Percentiles rank a stretch among this genome's conserved stretches.
phyloP scores from a whole-genome alignment of 345 rosid species.

The Pseudoturritis turrita region DNA sequence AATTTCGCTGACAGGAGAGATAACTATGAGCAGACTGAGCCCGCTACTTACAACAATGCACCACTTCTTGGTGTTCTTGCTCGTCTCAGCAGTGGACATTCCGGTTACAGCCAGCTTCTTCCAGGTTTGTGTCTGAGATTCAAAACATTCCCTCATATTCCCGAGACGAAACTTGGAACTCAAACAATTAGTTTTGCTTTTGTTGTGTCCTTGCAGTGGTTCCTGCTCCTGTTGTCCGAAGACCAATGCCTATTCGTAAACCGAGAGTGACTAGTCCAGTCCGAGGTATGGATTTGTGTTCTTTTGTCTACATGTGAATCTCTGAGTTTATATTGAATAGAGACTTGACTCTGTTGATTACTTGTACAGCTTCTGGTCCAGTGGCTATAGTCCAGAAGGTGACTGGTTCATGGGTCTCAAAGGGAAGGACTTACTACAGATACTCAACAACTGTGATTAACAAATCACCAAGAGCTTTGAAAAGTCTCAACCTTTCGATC shows the following conservation, averaged over 20 bases:
- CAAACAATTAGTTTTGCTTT: not conserved
- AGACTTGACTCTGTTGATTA: conserved; percentile 15
- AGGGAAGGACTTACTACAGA: conserved; percentile 75
- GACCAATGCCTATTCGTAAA: conserved; percentile 41
- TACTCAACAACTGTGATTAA: conserved; percentile 73
- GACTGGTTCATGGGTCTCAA: conserved; percentile 69
- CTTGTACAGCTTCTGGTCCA: conserved; percentile 57
- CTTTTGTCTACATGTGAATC: not conserved
- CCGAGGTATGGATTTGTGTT: conserved; percentile 47
- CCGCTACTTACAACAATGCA: conserved; percentile 98
- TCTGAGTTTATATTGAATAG: not conserved
- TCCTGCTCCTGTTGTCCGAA: conserved; percentile 48
- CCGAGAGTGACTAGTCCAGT: conserved; percentile 50
- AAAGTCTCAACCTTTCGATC: conserved; percentile 62
- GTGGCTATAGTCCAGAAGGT: conserved; percentile 64
- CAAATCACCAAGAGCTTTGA: conserved; percentile 62
- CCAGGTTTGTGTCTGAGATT: conserved; percentile 46
- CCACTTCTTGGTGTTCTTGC: conserved; percentile 91
- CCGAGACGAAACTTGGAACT: not conserved
- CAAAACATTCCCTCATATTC: not conserved
- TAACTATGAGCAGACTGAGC: conserved; percentile 96
- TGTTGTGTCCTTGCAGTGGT: conserved; percentile 17
- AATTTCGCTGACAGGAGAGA: conserved; percentile 91
- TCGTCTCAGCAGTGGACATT: conserved; percentile 59
- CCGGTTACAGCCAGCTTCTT: conserved; percentile 83